Percentiles rank a stretch among this genome's conserved stretches.
Evolutionary conservation across 768 basidiomycete species (phyloP).

Genomic region (Russula emetica): DNA sequence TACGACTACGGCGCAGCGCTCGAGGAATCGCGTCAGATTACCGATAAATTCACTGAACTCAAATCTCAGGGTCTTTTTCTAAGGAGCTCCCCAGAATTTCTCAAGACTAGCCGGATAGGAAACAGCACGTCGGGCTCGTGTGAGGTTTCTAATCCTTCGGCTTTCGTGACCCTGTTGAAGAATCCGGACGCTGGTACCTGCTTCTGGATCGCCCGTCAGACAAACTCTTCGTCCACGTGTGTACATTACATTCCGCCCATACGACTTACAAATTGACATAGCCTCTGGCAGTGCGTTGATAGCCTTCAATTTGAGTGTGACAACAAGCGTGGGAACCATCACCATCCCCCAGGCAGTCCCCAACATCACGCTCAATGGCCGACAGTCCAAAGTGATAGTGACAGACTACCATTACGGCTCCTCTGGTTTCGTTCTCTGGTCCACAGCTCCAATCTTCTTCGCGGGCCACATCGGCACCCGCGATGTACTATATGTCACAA

Average conservation of each 20-base stretch:
- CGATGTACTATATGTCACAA: constrained; percentile 43
- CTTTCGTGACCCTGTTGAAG: constrained; percentile 56
- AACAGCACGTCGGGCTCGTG: constrained; percentile 52
- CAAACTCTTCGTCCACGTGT: constrained; percentile 61
- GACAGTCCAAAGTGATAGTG: constrained; percentile 70
- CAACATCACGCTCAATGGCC: constrained; percentile 57
- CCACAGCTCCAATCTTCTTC: constrained; percentile 70
- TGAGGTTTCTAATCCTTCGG: constrained; percentile 41
- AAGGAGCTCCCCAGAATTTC: constrained; percentile 72
- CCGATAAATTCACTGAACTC: constrained; percentile 68
- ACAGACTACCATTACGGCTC: constrained; percentile 69
- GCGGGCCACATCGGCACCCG: constrained; percentile 45
- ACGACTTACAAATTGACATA: not conserved
- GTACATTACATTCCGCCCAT: constrained; percentile 28
- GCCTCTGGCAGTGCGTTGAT: constrained; percentile 39
- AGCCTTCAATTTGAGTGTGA: constrained; percentile 57
- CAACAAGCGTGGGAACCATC: constrained; percentile 48
- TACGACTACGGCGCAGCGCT: constrained; percentile 82
- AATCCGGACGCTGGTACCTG: constrained; percentile 64
- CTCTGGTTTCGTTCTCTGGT: constrained; percentile 54
- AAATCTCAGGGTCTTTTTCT: constrained; percentile 77
- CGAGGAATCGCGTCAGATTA: constrained; percentile 61
- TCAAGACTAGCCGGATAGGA: constrained; percentile 73
- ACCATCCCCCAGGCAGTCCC: constrained; percentile 53
- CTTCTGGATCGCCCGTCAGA: constrained; percentile 70